A percentile compares a stretch with the other conserved stretches of the same genome.
phyloP scores from a whole-genome alignment of 1,284 basidiomycete species.

The Ceraceosorus guamensis region DNA sequence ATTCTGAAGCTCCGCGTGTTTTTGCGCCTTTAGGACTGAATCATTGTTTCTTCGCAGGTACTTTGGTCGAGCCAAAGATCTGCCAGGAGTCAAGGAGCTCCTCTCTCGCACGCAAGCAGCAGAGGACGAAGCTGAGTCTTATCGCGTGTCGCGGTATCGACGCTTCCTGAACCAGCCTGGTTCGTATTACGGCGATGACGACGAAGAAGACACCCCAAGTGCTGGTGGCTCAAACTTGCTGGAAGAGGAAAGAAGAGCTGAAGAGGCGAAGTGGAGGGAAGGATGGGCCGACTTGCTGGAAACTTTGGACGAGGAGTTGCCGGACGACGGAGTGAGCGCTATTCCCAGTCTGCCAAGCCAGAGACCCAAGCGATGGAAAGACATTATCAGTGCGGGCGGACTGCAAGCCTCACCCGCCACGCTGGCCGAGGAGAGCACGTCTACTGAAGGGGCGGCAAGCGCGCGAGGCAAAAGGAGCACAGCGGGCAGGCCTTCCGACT shows the following conservation, averaged over 20 bases:
- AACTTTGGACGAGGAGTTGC: conserved; percentile 7
- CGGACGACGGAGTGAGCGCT: conserved; percentile 12
- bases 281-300: conserved; percentile 58
- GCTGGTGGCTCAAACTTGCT: too few relatives aligned
- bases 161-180: conserved; percentile 82
- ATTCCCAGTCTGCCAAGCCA: conserved; percentile 37
- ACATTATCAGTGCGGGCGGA: too few relatives aligned
- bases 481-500: background rate
- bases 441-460: background rate
- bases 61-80: conserved; percentile 91
- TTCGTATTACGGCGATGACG: conserved; percentile 82
- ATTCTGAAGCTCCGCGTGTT: too few relatives aligned
- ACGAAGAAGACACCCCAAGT: conserved; percentile 73
- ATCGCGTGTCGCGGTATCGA: conserved; percentile 66
- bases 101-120: conserved; percentile 57
- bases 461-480: background rate
- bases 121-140: conserved; percentile 74
- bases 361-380: too few relatives aligned
- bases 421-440: background rate
- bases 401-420: conserved; percentile 23
- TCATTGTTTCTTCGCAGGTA: conserved; percentile 57
- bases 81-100: conserved; percentile 89
- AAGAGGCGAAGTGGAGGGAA: conserved; percentile 59
- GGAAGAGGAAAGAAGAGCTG: conserved; percentile 27
- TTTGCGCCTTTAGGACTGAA: background rate